Evolutionary conservation across 495 filamentous ascomycete genomes (phyloP), one percentile per base, ranked within the genome.

Genomic region (Cryomyces antarcticus): DNA sequence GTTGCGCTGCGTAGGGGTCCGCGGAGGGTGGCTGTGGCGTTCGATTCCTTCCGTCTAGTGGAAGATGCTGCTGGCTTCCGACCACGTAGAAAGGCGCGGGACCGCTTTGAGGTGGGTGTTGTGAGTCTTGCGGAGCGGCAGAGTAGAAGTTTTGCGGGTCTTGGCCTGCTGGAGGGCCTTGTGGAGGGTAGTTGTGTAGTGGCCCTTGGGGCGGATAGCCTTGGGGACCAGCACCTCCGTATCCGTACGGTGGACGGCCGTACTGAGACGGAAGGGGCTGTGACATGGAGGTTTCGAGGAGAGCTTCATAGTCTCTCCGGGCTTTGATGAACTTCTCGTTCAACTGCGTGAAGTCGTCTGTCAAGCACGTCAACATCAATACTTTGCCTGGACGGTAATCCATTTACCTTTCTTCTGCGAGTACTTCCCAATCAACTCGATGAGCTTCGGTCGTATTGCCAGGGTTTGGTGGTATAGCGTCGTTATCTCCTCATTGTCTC

Each of bases 281-380:
- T 1, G 89, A 75, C 86, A 97, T 95, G 27, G 88, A 95, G 27
- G 82, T 78, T 59, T 97, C 89, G 31, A 97, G 66, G n/a, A 97
- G 68, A 28, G 81, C 75, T 60, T 97, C 89, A 58, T 96, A 97
- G 57, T 96, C 89, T 51, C 88, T 73, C 45, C 89, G 76, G 7
- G 89, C 89, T 62, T 97, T 97, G 67, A 97, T 96, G 60, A 97
- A 97, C 58, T 96, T 96, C 52, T 97, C 89, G 56, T 97, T 97
- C 36, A 97, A 71, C 53, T 93, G 85, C 3, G 88, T 93, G 55
- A 97, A 95, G 55, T 97, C 89, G 62, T 97, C 86, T 94, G 46
- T 17, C 54, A 39, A 45, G 6, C 5, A 28, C n/a, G 37, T 47
- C 13, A 49, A 37, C 34, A 41, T 28, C 13, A 28, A 38, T 24